Evolutionary conservation across 2,329 filamentous ascomycete genomes (phyloP), one percentile per base, ranked within the genome.

Genomic region (Alternaria triticina): DNA sequence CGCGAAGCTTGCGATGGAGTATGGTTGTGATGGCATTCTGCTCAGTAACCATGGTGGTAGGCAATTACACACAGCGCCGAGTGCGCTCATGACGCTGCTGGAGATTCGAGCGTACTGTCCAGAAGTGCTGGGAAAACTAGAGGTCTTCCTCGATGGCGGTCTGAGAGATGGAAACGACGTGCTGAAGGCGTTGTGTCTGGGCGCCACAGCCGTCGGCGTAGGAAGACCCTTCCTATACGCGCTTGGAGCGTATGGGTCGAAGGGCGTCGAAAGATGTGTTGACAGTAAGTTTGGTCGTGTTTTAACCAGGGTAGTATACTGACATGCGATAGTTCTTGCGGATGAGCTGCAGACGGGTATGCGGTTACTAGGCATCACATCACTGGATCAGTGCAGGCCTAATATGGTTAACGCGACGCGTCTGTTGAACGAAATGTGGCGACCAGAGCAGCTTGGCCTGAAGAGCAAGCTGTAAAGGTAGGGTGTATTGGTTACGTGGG

Each of bases 271-370:
- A 62, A 70, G 73, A 62, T 76, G 74, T 30, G 71, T 79, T 54
- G 76, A 81, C 57, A 66, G 79, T 81, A 59, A 76, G 78, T 74
- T 20, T 28, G 25, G 40, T 3, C 20, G 10, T 17, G 13, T 40
- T 9, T 9, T 4, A n/a, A 4, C 28, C 15, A 45, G 25, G n/a
- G 28, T 50, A 30, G 4, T 17, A n/a, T 28, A 36, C 62, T 74
- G 47, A 69, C n/a, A 9, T 51, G 15, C 25, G 11, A 17, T 23
- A 79, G 80, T 84, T 25, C 70, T 84, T 45, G 74, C 77, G 27
- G 89, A 91, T 63, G 89, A 91, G 74, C 76, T 91, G 5, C 85
- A 89, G 68, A 89, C 86, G 2, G 88, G 88, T 2, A 91, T 91
- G 89, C 84, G 86, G 25, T 83, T 90, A 74, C 86, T 89, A 61